Evolutionary conservation across 306 rosid species (phyloP), one percentile per base, ranked within the genome.

Genomic region (Cicer pinnatifidum): DNA sequence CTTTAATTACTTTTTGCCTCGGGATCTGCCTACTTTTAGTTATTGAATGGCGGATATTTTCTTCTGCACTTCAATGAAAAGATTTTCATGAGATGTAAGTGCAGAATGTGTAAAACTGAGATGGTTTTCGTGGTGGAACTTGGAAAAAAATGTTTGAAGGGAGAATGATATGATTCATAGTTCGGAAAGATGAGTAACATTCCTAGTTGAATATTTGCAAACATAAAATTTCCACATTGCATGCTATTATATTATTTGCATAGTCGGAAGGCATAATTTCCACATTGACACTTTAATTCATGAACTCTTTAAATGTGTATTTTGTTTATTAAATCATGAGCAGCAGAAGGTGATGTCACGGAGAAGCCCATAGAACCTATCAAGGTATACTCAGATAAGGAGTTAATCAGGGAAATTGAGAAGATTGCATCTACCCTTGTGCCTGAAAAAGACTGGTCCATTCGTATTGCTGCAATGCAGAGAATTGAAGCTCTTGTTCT

Each of bases 391-490:
- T 95, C 99, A 23, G 99, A 95, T 78, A 95, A 95, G 89, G 99
- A 92, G 80, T 84, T 95, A 46, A 81, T 82, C 72, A 83, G 97
- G 88, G 99, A 95, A 86, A n/a, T 95, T 62, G 99, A 95, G 84
- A 95, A 92, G 89, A 87, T 92, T 84, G 87, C 89, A 67, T 82
- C 97, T 75, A 92, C 83, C 61, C 97, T 95, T 79, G 96, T 89
- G 79, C 99, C 99, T 41, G 99, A 95, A 63, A 95, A 92, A 84
- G 99, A 95, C 72, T 95, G 99, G 99, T 90, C 97, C 9, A 45
- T 95, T 74, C 97, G 99, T 74, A 92, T 92, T 72, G 85, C 91
- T 78, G 97, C 97, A 48, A 86, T 95, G 97, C 99, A 88, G 82
- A 92, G 92, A 89, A 74, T 95, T 58, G 99, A 95, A 85, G 97